Evolutionary conservation across 2,329 filamentous ascomycete species (phyloP).

Genomic region (Alternaria brassicae): DNA sequence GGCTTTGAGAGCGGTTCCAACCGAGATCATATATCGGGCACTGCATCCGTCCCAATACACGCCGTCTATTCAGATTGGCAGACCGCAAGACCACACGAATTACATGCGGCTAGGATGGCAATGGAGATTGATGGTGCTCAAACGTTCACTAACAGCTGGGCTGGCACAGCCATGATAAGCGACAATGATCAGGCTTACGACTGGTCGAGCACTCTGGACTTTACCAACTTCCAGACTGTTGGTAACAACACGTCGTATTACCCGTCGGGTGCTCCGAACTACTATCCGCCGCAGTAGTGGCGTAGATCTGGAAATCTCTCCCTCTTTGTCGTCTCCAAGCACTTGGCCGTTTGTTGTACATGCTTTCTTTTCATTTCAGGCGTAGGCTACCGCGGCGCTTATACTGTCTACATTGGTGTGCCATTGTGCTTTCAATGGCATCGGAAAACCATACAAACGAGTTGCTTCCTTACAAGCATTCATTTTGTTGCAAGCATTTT

Average conservation of each 20-base stretch:
- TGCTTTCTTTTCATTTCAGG: not conserved
- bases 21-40: not conserved
- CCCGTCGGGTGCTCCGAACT: not conserved
- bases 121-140: constrained; percentile 6
- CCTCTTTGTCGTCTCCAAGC: not conserved
- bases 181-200: not conserved
- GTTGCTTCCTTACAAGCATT: not conserved
- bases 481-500: not conserved
- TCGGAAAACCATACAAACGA: not conserved
- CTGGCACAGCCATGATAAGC: not conserved
- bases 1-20: not conserved
- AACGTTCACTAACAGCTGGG: constrained; percentile 4
- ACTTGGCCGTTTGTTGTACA: not conserved
- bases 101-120: constrained; percentile 1
- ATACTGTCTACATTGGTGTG: not conserved
- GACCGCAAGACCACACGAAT: not conserved
- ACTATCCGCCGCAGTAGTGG: not conserved
- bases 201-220: not conserved
- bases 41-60: not conserved
- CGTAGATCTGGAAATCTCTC: not conserved
- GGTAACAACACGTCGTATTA: not conserved
- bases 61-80: not conserved
- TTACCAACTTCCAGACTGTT: not conserved
- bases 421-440: not conserved
- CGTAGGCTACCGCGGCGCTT: not conserved